phyloP scores from a whole-genome alignment of 2,329 filamentous ascomycete genomes.

The Massarina eburnea region DNA sequence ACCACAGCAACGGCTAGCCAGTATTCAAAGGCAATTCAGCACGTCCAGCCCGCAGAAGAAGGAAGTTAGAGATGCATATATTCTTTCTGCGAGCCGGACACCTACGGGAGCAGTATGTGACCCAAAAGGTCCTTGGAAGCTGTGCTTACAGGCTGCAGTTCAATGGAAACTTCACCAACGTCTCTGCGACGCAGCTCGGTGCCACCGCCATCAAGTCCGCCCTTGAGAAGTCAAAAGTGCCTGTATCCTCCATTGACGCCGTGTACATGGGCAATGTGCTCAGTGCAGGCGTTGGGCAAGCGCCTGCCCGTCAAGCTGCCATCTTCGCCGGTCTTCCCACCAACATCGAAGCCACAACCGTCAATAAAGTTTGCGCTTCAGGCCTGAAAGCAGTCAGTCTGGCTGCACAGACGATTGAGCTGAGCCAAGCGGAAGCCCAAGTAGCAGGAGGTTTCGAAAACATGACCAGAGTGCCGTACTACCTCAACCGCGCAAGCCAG shows the following conservation, averaged over 20 bases:
- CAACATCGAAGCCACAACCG: constrained; percentile 83
- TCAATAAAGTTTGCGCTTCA: constrained; percentile 98
- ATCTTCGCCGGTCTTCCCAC: constrained; percentile 84
- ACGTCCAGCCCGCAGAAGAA: constrained; percentile 42
- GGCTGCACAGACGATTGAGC: constrained; percentile 91
- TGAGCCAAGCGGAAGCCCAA: constrained; percentile 84
- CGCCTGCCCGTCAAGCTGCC: constrained; percentile 85
- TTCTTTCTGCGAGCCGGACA: constrained; percentile 85
- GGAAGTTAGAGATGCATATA: constrained; percentile 90
- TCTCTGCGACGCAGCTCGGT: constrained; percentile 85
- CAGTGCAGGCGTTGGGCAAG: constrained; percentile 79
- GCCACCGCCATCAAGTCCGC: constrained; percentile 91
- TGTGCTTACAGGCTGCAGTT: constrained; percentile 62
- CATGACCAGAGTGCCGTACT: constrained; percentile 94
- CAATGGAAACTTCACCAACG: constrained; percentile 84
- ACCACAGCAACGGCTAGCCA: constrained; percentile 40
- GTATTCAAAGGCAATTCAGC: constrained; percentile 42
- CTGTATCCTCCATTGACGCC: constrained; percentile 77
- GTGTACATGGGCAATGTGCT: constrained; percentile 98
- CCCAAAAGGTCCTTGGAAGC: neutral
- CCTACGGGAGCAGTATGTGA: constrained; percentile 77
- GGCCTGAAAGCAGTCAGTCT: constrained; percentile 90
- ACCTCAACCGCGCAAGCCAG: constrained; percentile 77
- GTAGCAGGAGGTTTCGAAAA: constrained; percentile 97
- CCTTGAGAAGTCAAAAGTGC: constrained; percentile 80